A percentile compares a stretch with the other conserved stretches of the same genome.
Evolutionary conservation across 257 asterid genomes (phyloP).

Genomic region (Catharanthus roseus): DNA sequence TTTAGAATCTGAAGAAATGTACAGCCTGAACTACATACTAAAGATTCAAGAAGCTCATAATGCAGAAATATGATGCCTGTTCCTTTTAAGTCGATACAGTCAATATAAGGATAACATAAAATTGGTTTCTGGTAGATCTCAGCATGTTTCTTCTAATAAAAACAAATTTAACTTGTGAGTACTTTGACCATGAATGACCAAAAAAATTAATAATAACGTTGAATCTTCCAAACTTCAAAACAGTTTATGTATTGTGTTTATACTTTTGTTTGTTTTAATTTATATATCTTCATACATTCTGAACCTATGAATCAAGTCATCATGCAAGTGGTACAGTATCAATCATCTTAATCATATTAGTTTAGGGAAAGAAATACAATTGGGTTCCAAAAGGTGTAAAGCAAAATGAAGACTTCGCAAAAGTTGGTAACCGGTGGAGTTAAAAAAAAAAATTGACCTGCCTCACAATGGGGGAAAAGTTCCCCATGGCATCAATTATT

Average conservation of each 20-base stretch:
- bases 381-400: not conserved
- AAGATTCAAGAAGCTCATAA: not conserved
- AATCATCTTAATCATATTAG: not conserved
- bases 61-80: not conserved
- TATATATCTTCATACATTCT: too few species aligned
- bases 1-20: not conserved
- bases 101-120: not conserved
- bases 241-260: not conserved
- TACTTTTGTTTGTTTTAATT: too few species aligned
- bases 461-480: constrained; percentile 89
- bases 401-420: not conserved
- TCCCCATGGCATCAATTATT: constrained; percentile 95
- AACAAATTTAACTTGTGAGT: not conserved
- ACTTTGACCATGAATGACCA: not conserved
- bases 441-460: constrained; percentile 51
- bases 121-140: not conserved
- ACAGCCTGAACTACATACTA: not conserved
- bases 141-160: not conserved
- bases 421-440: not conserved
- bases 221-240: not conserved
- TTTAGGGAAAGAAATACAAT: not conserved
- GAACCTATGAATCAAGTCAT: not conserved
- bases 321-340: not conserved
- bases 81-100: not conserved
- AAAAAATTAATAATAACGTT: not conserved